These are phyloP conservation scores for Leucosporidium scottii DNA, from an alignment of 768 basidiomycete genomes.

Conservation along the genomic window DNA sequence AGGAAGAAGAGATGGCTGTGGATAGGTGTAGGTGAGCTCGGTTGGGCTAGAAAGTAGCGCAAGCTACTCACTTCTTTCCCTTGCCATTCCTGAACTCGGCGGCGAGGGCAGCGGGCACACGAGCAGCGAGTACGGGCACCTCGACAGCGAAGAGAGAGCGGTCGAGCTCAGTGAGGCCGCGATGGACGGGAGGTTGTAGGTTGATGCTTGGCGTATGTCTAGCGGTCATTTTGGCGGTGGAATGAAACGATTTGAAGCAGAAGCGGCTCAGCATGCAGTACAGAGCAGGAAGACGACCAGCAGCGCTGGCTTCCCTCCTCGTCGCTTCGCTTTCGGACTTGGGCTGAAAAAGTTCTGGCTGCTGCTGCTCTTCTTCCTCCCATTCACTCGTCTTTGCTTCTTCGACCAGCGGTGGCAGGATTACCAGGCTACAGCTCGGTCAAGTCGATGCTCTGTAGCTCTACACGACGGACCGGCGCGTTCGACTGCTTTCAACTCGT, in stretches of 20 bases:
- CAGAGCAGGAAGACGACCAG: neutral
- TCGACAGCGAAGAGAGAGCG: constrained; percentile 13
- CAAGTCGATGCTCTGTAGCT: neutral
- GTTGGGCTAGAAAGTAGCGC: neutral
- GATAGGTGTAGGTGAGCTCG: neutral
- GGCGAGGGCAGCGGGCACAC: constrained; percentile 21
- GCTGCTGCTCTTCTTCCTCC: neutral
- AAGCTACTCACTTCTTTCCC: constrained; percentile 21
- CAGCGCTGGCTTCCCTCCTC: neutral
- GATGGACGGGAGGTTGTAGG: constrained; percentile 27
- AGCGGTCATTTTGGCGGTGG: neutral
- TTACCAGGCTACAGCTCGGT: neutral
- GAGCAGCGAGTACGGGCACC: constrained; percentile 24
- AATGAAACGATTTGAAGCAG: neutral
- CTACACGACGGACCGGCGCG: neutral
- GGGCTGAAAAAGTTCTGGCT: neutral
- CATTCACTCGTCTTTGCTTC: neutral
- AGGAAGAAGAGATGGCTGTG: constrained; percentile 28
- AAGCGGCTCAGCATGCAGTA: neutral
- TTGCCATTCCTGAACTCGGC: constrained; percentile 28
- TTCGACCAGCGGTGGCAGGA: neutral
- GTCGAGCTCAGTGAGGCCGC: constrained; percentile 28
- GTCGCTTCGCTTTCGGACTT: neutral
- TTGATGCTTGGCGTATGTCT: neutral
- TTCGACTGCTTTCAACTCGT: neutral